phyloP scores from a whole-genome alignment of 2,329 filamentous ascomycete species.

The Trichoderma lentiforme region DNA sequence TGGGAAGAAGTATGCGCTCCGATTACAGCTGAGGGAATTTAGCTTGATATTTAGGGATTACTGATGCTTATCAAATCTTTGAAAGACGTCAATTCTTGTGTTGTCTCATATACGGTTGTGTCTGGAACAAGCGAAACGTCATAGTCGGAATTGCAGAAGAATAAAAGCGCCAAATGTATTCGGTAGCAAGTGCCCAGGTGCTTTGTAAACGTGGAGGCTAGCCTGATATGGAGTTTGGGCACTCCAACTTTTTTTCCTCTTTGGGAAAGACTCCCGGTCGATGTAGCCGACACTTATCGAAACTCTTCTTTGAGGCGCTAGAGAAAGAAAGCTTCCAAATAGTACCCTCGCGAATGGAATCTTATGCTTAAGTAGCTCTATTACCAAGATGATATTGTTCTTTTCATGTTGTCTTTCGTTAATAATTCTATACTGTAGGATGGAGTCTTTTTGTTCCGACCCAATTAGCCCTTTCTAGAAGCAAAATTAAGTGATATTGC shows the following conservation, averaged over 20 bases:
- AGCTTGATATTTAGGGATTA: neutral
- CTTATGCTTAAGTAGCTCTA: neutral
- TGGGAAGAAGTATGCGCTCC: neutral
- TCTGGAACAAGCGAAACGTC: neutral
- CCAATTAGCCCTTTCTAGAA: neutral
- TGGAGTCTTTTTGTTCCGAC: too few species aligned
- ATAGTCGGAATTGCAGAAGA: neutral
- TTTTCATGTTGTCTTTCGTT: neutral
- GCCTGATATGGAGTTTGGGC: neutral
- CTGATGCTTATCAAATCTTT: neutral
- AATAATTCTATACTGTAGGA: neutral
- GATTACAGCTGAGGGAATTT: neutral
- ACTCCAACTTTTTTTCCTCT: neutral
- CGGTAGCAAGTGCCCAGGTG: neutral
- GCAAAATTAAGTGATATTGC: neutral
- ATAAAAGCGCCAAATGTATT: neutral
- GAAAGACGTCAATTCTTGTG: neutral
- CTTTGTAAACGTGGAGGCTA: neutral
- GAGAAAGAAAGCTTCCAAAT: neutral
- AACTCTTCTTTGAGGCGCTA: neutral
- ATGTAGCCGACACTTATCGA: neutral
- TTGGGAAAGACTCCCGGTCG: neutral
- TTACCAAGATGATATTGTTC: neutral
- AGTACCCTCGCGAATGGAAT: neutral
- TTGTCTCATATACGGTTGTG: neutral